Percentiles rank a stretch among this genome's conserved stretches.
Conservation (phyloP, 306 rosid species). For the Medicago lupulina region DNA sequence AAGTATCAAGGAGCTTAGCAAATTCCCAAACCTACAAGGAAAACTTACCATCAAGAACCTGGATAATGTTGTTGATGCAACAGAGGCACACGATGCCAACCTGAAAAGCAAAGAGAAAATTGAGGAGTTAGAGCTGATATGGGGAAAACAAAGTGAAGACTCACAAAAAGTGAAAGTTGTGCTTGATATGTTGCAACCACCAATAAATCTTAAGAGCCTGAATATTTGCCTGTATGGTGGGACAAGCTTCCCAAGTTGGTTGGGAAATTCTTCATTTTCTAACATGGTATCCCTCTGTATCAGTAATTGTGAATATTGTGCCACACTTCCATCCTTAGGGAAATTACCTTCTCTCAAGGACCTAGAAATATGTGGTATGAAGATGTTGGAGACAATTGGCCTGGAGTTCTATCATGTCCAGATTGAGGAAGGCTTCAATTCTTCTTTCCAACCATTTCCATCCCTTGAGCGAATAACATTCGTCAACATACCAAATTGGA, state of each 20-base stretch:
- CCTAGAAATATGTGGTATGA: not conserved
- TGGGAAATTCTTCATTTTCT: not conserved
- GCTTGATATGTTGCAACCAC: no score
- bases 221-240: not conserved
- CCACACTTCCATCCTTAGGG: not conserved
- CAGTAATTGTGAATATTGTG: not conserved
- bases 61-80: no score
- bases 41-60: not conserved
- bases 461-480: not conserved
- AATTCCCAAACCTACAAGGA: not conserved
- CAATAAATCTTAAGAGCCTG: not conserved
- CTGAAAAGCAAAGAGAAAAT: no score
- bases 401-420: not conserved
- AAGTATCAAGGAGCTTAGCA: no score
- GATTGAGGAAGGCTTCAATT: not conserved
- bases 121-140: no score
- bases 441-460: constrained; percentile 21
- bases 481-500: not conserved
- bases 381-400: not conserved
- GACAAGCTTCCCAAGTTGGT: not conserved
- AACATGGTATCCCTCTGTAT: not conserved
- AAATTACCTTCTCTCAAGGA: not conserved
- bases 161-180: no score
- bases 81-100: no score
- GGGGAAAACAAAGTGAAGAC: no score